Conservation (phyloP, 2,329 filamentous ascomycete species). For the Aspergillus pseudotamarii region DNA sequence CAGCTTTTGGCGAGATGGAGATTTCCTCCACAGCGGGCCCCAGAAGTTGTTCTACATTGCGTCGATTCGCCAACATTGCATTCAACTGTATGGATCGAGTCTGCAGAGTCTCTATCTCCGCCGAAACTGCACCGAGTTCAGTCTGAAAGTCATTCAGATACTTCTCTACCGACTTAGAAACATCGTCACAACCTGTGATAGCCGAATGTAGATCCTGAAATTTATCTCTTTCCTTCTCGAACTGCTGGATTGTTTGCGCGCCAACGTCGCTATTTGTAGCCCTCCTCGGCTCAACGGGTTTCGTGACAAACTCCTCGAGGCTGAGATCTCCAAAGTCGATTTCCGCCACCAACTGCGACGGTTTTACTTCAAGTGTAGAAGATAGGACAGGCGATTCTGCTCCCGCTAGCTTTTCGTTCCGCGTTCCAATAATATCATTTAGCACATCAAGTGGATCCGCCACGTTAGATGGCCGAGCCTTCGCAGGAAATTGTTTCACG, state of each 20-base stretch:
- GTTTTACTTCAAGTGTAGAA: conserved; percentile 28
- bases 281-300: conserved; percentile 33
- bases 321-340: conserved; percentile 80
- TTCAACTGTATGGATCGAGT: conserved; percentile 81
- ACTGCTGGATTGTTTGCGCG: conserved; percentile 70
- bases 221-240: conserved; percentile 78
- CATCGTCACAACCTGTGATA: conserved; percentile 87
- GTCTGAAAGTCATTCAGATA: conserved; percentile 92
- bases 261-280: conserved; percentile 40
- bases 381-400: conserved; percentile 16
- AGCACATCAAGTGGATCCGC: conserved; percentile 74
- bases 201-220: conserved; percentile 90
- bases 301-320: conserved; percentile 68
- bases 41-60: conserved; percentile 82
- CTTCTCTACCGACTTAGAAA: conserved; percentile 87
- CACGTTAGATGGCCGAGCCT: conserved; percentile 56
- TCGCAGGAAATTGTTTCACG: conserved; percentile 61
- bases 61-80: conserved; percentile 83
- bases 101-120: conserved; percentile 93
- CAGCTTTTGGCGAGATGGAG: conserved; percentile 79
- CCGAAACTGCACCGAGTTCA: conserved; percentile 87
- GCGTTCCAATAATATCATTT: conserved; percentile 58
- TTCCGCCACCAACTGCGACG: conserved; percentile 58
- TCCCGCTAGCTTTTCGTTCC: conserved; percentile 15
- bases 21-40: conserved; percentile 90